These are phyloP conservation scores for Pisolithus sp. DNA, from an alignment of 768 basidiomycete species.

Conservation along the genomic window DNA sequence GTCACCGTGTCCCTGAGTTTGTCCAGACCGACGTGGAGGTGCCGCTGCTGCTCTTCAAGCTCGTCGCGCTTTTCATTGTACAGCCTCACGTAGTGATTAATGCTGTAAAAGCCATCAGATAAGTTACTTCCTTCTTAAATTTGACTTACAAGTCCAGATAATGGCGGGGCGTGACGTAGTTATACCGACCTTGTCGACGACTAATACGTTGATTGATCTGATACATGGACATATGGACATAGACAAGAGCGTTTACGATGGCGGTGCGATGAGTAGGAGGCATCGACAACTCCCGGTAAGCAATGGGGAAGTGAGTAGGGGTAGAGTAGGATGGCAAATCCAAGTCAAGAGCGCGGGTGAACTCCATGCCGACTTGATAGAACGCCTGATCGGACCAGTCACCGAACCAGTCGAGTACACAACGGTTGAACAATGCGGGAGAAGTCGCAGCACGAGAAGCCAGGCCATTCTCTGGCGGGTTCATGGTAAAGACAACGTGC, in stretches of 20 bases:
- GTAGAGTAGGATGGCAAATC: constrained; percentile 79
- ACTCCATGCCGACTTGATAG: constrained; percentile 96
- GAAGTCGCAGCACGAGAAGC: constrained; percentile 96
- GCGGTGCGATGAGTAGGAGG: constrained; percentile 90
- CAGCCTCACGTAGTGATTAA: constrained; percentile 93
- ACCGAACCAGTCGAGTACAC: constrained; percentile 99
- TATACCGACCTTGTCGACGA: constrained; percentile 90
- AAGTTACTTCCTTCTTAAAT: neutral
- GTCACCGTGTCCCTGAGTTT: constrained; percentile 94
- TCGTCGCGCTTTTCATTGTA: constrained; percentile 97
- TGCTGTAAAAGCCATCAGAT: constrained; percentile 42
- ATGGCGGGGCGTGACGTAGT: constrained; percentile 95
- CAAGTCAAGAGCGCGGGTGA: constrained; percentile 89
- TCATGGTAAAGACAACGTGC: constrained; percentile 99
- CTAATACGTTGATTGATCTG: constrained; percentile 85
- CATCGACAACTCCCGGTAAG: constrained; percentile 74
- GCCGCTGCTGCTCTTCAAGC: constrained; percentile 96
- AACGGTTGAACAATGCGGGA: constrained; percentile 97
- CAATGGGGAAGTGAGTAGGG: constrained; percentile 80
- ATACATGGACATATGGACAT: constrained; percentile 85
- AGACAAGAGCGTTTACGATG: constrained; percentile 88
- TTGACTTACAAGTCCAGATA: constrained; percentile 93
- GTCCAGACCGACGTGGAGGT: constrained; percentile 95
- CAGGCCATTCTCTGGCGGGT: constrained; percentile 92
- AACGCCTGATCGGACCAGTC: constrained; percentile 99